Conservation (phyloP, 192 early-diverging fungal genomes). For the Rhizophagus clarus region DNA sequence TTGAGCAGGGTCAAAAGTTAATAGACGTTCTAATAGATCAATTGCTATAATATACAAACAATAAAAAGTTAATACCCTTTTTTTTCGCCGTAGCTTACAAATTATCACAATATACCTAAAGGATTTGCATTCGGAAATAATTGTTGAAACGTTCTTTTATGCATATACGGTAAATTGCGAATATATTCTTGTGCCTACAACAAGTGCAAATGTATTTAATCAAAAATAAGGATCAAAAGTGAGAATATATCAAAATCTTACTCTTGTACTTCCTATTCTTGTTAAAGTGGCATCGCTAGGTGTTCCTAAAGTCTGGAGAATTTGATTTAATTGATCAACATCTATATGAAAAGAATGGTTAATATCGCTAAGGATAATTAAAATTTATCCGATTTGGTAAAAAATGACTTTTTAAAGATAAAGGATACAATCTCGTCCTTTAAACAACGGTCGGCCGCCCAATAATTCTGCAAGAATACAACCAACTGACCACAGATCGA, state of each 20-base stretch:
- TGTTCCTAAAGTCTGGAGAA: slow-evolving; percentile 82
- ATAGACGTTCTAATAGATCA: slow-evolving; percentile 77
- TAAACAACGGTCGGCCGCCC: slow-evolving; percentile 80
- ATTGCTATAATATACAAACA: slow-evolving; percentile 52
- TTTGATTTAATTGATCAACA: slow-evolving; percentile 92
- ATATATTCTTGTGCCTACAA: slow-evolving; percentile 84
- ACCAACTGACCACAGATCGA: slow-evolving; percentile 93
- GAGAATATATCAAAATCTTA: not conserved
- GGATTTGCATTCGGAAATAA: slow-evolving; percentile 83
- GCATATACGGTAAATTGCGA: slow-evolving; percentile 76
- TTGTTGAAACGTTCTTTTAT: slow-evolving; percentile 68
- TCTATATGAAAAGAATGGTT: slow-evolving; percentile 41
- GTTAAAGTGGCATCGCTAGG: slow-evolving; percentile 73
- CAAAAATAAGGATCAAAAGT: not conserved
- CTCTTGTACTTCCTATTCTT: slow-evolving; percentile 73
- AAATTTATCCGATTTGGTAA: not conserved
- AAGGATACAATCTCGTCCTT: slow-evolving; percentile 74
- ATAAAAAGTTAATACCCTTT: not conserved
- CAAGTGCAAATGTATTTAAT: not conserved
- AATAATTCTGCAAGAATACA: slow-evolving; percentile 95
- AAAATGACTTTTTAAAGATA: not conserved
- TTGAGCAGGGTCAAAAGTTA: slow-evolving; percentile 76
- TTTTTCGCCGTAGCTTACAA: not conserved
- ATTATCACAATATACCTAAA: slow-evolving; percentile 63
- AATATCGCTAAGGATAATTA: not conserved